phyloP scores from a whole-genome alignment of 345 rosid genomes.

The Eucalyptus cloeziana region DNA sequence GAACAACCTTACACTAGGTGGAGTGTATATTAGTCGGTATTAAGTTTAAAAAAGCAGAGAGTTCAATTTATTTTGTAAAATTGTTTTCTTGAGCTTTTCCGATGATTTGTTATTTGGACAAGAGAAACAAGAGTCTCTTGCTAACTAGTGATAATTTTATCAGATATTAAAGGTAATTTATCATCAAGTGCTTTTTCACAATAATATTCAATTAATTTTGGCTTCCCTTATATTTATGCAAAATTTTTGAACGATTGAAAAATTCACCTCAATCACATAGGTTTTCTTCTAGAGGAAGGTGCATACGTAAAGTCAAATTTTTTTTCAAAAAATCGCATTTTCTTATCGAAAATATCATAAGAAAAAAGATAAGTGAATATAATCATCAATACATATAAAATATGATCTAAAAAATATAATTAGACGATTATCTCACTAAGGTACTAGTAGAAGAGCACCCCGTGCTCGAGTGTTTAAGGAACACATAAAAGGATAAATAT shows the following conservation, averaged over 20 bases:
- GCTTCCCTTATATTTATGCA: background rate
- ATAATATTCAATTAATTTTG: no score
- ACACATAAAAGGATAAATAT: no score
- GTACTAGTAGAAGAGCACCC: background rate
- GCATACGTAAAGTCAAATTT: background rate
- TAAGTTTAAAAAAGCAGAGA: background rate
- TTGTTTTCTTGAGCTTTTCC: no score
- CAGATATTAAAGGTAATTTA: fast-evolving
- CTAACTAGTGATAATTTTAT: no score
- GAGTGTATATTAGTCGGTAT: background rate
- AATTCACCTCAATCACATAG: background rate
- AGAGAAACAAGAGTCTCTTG: no score
- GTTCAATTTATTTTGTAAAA: background rate
- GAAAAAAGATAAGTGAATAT: no score
- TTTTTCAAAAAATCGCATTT: no score
- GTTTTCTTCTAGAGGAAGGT: background rate
- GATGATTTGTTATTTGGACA: no score
- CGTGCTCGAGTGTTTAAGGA: background rate
- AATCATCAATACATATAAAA: no score
- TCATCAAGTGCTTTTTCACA: no score
- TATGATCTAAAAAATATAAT: background rate
- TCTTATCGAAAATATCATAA: no score
- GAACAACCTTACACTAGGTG: background rate
- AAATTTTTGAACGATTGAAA: no score
- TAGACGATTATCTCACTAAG: background rate